phyloP scores from a whole-genome alignment of 148 eudicot species.

The Arbutus unedo region DNA sequence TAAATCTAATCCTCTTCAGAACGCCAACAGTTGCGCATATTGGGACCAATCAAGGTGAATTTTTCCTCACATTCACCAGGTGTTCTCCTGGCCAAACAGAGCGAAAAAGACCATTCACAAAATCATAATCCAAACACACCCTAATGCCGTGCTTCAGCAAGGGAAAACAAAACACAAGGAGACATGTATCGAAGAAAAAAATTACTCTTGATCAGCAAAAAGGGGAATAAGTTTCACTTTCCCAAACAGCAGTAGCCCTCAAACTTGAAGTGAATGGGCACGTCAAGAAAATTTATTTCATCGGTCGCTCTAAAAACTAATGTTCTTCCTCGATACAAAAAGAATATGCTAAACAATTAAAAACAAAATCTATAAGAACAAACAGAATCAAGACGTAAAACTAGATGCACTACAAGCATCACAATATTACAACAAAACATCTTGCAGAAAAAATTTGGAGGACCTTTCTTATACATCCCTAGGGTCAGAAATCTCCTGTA shows the following conservation, averaged over 20 bases:
- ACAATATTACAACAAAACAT: slow-evolving; percentile 14
- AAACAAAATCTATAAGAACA: not conserved
- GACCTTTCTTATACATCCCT: slow-evolving; percentile 23
- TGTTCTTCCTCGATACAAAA: not conserved
- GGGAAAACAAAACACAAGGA: not conserved
- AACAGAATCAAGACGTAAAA: not conserved
- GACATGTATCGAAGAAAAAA: not conserved
- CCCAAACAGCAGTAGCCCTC: not conserved
- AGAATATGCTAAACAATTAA: slow-evolving; percentile 8
- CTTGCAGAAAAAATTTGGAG: not conserved
- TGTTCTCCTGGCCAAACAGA: not conserved
- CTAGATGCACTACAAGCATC: slow-evolving; percentile 7
- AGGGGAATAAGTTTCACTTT: not conserved
- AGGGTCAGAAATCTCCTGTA: slow-evolving; percentile 30
- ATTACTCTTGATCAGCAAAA: not conserved
- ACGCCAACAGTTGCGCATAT: too few species aligned
- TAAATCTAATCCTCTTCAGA: too few species aligned
- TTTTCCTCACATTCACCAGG: not conserved
- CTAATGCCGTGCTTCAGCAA: not conserved
- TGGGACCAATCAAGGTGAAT: too few species aligned
- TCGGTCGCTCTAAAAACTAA: not conserved
- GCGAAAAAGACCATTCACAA: not conserved
- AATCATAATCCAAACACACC: not conserved
- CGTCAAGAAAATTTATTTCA: not conserved
- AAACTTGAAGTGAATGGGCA: not conserved